These are phyloP conservation scores for Cerrena zonata DNA, from an alignment of 1,284 basidiomycete species.

Conservation along the genomic window DNA sequence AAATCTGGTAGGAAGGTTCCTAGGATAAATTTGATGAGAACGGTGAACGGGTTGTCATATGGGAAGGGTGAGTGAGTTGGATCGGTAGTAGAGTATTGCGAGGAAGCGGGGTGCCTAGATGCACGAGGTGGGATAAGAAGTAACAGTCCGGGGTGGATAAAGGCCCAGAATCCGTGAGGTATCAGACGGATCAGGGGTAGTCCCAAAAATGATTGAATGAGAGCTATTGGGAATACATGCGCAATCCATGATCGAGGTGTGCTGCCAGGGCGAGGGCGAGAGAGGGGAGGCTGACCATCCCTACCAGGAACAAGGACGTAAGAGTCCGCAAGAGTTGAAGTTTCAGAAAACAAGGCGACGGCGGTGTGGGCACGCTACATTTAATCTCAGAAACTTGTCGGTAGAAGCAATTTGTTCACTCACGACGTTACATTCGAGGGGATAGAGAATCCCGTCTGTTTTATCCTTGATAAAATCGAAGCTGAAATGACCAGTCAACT, in stretches of 20 bases:
- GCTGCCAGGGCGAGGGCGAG: constrained; percentile 5
- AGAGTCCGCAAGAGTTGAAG: constrained; percentile 8
- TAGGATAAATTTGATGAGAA: constrained; percentile 2
- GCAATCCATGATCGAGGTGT: constrained; percentile 12
- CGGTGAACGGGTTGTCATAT: not conserved
- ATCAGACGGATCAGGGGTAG: constrained; percentile 8
- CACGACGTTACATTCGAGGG: constrained; percentile 17
- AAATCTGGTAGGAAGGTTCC: not conserved
- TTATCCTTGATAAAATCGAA: constrained; percentile 18
- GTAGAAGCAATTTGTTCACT: constrained; percentile 5
- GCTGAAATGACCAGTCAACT: constrained; percentile 17
- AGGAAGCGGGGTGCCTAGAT: constrained; percentile 2
- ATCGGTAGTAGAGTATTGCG: not conserved
- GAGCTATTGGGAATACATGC: constrained; percentile 12
- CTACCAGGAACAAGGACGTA: constrained; percentile 3
- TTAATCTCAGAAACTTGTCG: not conserved
- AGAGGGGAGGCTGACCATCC: not conserved
- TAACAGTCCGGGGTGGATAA: constrained; percentile 13
- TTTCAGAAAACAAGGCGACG: constrained; percentile 13
- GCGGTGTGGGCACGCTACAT: constrained; percentile 15
- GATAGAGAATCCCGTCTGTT: constrained; percentile 7
- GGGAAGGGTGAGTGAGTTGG: constrained; percentile 11
- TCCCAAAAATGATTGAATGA: constrained; percentile 8
- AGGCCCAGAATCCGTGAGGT: constrained; percentile 4
- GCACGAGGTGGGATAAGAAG: not conserved